Conservation (phyloP, 257 asterid species). For the Scutellaria galericulata region DNA sequence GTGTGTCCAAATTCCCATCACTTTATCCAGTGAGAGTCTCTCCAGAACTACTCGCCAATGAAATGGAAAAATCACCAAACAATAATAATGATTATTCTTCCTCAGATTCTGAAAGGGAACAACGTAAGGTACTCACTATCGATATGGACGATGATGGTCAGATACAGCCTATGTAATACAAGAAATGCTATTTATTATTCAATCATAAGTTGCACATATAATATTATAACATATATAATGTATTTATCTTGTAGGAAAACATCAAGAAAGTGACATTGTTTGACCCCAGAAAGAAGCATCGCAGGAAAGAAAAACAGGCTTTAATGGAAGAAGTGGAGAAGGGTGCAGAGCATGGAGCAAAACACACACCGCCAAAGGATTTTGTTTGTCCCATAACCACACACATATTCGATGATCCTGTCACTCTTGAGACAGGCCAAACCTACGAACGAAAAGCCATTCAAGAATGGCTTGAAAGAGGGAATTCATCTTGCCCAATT, state of each 20-base stretch:
- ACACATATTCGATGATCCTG: conserved; percentile 76
- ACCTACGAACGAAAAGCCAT: conserved; percentile 79
- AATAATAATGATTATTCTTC: conserved; percentile 41
- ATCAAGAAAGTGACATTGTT: conserved; percentile 48
- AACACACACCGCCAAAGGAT: conserved; percentile 66
- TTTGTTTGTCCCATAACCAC: conserved; percentile 87
- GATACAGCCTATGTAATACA: background rate
- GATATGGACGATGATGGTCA: conserved; percentile 39
- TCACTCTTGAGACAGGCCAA: conserved; percentile 86
- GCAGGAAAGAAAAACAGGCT: background rate
- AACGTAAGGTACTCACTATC: conserved; percentile 51
- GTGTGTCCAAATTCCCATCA: conserved; percentile 58
- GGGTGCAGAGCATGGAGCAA: conserved; percentile 39
- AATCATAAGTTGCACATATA: background rate
- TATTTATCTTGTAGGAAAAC: conserved; percentile 60
- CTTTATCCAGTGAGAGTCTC: conserved; percentile 73
- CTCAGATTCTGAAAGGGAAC: conserved; percentile 45
- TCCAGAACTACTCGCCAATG: conserved; percentile 44
- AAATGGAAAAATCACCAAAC: conserved; percentile 35
- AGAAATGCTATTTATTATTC: no score
- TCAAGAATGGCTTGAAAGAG: conserved; percentile 84
- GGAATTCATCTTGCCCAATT: conserved; percentile 76
- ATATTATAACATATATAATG: background rate
- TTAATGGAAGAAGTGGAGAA: conserved; percentile 56
- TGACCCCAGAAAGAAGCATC: conserved; percentile 26